Evolutionary conservation across 441 rosid species (phyloP).

Genomic region (Populus hybrid): DNA sequence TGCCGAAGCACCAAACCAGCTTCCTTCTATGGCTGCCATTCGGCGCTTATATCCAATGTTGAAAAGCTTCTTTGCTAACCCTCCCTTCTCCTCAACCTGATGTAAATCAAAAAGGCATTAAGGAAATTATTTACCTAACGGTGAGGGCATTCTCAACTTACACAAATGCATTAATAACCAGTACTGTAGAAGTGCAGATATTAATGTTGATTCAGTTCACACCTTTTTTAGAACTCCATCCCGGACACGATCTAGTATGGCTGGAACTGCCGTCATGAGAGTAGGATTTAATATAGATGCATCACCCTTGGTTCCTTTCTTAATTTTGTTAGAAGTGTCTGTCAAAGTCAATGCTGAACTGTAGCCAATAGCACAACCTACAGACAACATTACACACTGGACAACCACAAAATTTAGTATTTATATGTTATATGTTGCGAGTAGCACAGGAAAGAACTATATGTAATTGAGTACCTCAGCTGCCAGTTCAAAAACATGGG

Average conservation of each 20-base stretch:
- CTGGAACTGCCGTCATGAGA: slow-evolving; percentile 88
- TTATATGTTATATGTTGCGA: slow-evolving; percentile 12
- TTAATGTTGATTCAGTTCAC: neutral
- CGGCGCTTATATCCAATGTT: slow-evolving; percentile 67
- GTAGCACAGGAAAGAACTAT: slow-evolving; percentile 14
- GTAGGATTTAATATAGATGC: slow-evolving; percentile 77
- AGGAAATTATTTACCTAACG: neutral
- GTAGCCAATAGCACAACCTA: slow-evolving; percentile 85
- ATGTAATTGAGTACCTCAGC: slow-evolving; percentile 62
- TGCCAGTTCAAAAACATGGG: slow-evolving; percentile 93
- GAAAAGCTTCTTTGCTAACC: slow-evolving; percentile 64
- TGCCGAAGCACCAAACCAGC: slow-evolving; percentile 97
- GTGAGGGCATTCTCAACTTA: slow-evolving; percentile 2
- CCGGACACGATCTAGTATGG: slow-evolving; percentile 81
- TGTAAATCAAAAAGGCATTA: slow-evolving; percentile 12
- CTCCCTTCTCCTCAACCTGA: slow-evolving; percentile 84
- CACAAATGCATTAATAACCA: neutral
- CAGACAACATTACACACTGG: slow-evolving; percentile 62
- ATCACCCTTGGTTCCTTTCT: slow-evolving; percentile 95
- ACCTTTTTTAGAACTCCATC: slow-evolving; percentile 91
- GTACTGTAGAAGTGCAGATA: neutral
- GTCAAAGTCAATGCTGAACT: slow-evolving; percentile 84
- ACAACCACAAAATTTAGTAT: slow-evolving; percentile 28
- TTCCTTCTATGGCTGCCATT: slow-evolving; percentile 79
- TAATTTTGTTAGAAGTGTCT: slow-evolving; percentile 77